A percentile compares a stretch with the other conserved stretches of the same genome.
These are phyloP conservation scores for Terana coerulea DNA, from an alignment of 768 basidiomycete species.

Conservation along the genomic window DNA sequence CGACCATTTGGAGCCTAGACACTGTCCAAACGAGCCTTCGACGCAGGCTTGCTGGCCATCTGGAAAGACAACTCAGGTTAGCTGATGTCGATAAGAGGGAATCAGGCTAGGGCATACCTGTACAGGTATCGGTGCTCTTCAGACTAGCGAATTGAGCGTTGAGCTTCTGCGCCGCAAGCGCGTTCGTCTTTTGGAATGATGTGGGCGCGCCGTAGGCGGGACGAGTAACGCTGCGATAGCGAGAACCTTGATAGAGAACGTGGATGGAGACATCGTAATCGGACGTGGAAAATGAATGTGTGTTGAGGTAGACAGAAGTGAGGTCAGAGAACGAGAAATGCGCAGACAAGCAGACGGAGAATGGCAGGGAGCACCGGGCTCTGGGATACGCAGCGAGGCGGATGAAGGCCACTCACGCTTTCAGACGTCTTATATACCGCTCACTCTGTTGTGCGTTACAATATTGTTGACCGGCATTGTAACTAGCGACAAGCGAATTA, in stretches of 20 bases:
- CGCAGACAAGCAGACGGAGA: neutral
- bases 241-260: conserved; percentile 16
- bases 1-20: conserved; percentile 31
- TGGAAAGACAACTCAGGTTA: conserved; percentile 3
- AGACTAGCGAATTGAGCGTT: conserved; percentile 32
- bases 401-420: neutral
- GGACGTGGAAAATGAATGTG: neutral
- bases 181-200: conserved; percentile 29
- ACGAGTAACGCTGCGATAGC: conserved; percentile 12
- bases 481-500: neutral
- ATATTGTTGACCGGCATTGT: neutral
- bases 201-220: conserved; percentile 9
- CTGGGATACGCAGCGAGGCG: conserved; percentile 4
- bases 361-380: conserved; percentile 8
- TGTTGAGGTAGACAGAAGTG: neutral
- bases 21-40: conserved; percentile 36
- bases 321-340: neutral
- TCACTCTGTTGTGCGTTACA: neutral
- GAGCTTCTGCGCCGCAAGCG: conserved; percentile 33
- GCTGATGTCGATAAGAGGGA: neutral
- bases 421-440: neutral
- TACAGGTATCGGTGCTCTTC: conserved; percentile 26
- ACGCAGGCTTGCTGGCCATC: conserved; percentile 36
- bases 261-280: neutral
- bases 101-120: conserved; percentile 17